A percentile compares a stretch with the other conserved stretches of the same genome.
These are phyloP conservation scores for Durio zibethinus DNA, from an alignment of 345 rosid genomes.

Conservation along the genomic window DNA sequence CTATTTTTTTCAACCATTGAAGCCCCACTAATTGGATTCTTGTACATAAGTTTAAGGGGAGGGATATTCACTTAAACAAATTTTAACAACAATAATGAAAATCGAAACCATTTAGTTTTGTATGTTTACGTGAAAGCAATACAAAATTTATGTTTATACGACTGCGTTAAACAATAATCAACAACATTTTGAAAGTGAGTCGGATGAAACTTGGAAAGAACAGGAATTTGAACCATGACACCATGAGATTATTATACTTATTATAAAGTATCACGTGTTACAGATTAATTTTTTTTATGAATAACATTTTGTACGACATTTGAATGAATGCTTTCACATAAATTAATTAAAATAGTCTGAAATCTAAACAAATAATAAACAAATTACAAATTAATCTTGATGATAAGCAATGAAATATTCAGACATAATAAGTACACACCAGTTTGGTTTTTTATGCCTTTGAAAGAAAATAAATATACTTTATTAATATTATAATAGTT, in stretches of 20 bases:
- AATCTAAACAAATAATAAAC: too few relatives aligned
- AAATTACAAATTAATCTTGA: too few relatives aligned
- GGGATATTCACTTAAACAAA: not conserved
- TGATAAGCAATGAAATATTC: too few relatives aligned
- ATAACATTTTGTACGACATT: too few relatives aligned
- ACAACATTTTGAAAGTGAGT: not conserved
- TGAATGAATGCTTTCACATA: too few relatives aligned
- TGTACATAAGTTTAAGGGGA: not conserved
- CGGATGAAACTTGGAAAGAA: conserved; percentile 1
- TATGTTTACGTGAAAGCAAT: conserved; percentile 7
- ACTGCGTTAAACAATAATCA: not conserved
- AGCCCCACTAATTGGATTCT: not conserved
- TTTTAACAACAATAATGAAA: not conserved
- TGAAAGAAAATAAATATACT: too few relatives aligned
- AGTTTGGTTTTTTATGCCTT: too few relatives aligned
- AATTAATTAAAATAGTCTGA: too few relatives aligned
- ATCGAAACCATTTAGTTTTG: not conserved
- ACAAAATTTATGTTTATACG: not conserved
- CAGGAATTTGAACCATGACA: not conserved
- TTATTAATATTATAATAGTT: too few relatives aligned
- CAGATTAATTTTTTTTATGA: too few relatives aligned
- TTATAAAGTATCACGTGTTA: too few relatives aligned
- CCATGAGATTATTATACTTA: not conserved
- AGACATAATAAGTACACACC: too few relatives aligned
- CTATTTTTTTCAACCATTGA: not conserved